Base-by-base conservation (phyloP, 176 grass and related monocot species). In the Puccinellia tenuiflora region DNA sequence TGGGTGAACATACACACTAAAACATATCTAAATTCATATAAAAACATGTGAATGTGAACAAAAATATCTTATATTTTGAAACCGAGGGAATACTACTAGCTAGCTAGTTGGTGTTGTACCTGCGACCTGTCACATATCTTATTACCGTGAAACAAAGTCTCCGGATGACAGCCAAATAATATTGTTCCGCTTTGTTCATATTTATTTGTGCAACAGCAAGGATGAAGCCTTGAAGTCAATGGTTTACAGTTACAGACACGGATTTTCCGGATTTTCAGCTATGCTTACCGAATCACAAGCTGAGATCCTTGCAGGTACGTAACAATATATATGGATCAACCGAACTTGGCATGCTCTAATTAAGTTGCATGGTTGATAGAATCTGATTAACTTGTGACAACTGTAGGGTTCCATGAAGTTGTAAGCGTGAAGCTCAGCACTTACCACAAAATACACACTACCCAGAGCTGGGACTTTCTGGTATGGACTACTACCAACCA, bases 381-480 rank as follows among this genome's bases (percentile, higher is more conserved):
- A 35, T 1, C 20, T 68, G 38, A 68, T n/a, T 4, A 68, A 22
- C 34, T 63, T 1, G 43, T 46, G 43, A 46, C 9, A 0, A 1
- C 0, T 68, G 48, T 2, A 92, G 92, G 73, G 11, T 76, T 83
- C 13, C 35, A 74, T 12, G 90, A 60, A 39, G 85, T 94, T 3
- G 18, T 92, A 5, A 84, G 10, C 8, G 73, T 94, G 3, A 81
- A 75, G 28, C 39, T 50, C 47, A 90, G 78, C 31, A 64, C 30
- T 1, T 54, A 50, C 1, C 43, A 47, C 5, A 1, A 15, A 28
- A 0, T 25, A 3, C 85, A 86, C 20, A 93, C 82, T 6, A 86
- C 88, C 10, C 81, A 73, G 9, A 93, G 91, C 54, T 90, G 85
- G 85, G 85, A 86, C 7, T 90, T 76, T n/a, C 81, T n/a, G 66